Evolutionary conservation across 139 green algal genomes (phyloP).

Genomic region (Raphidocelis subcapitata): DNA sequence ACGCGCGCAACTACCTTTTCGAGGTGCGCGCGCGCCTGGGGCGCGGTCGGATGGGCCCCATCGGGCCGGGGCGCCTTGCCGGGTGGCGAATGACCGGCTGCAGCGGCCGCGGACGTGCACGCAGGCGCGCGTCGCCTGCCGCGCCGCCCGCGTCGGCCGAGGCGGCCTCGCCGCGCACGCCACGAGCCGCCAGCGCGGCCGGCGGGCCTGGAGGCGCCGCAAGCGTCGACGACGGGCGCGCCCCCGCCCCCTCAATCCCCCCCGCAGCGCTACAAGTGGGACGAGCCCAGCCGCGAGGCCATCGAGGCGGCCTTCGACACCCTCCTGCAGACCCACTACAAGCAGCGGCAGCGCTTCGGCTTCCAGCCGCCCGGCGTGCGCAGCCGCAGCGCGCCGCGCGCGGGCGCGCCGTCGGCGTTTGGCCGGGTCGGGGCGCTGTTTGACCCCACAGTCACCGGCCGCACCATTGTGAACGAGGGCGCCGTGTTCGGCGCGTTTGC

Average conservation of each 20-base stretch:
- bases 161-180: too few species aligned
- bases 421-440: slow-evolving; percentile 50
- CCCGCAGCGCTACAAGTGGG: slow-evolving; percentile 68
- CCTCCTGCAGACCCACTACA: slow-evolving; percentile 73
- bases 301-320: slow-evolving; percentile 86
- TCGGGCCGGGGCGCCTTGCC: too few species aligned
- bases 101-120: too few species aligned
- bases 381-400: slow-evolving; percentile 38
- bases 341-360: slow-evolving; percentile 62
- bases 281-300: slow-evolving; percentile 74
- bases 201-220: too few species aligned
- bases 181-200: too few species aligned
- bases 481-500: slow-evolving; percentile 67
- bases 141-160: too few species aligned
- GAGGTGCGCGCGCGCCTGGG: slow-evolving; percentile 42
- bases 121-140: too few species aligned
- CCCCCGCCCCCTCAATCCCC: too few species aligned
- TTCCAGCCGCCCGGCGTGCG: slow-evolving; percentile 66
- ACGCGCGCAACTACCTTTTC: slow-evolving; percentile 76
- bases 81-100: too few species aligned
- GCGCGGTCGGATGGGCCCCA: too few species aligned
- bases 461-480: slow-evolving; percentile 84
- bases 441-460: slow-evolving; percentile 67
- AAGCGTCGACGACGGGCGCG: too few species aligned
- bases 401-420: slow-evolving; percentile 12